Base-by-base conservation (phyloP, 108 stramenopile genomes). In the Licmophora abbreviata region DNA sequence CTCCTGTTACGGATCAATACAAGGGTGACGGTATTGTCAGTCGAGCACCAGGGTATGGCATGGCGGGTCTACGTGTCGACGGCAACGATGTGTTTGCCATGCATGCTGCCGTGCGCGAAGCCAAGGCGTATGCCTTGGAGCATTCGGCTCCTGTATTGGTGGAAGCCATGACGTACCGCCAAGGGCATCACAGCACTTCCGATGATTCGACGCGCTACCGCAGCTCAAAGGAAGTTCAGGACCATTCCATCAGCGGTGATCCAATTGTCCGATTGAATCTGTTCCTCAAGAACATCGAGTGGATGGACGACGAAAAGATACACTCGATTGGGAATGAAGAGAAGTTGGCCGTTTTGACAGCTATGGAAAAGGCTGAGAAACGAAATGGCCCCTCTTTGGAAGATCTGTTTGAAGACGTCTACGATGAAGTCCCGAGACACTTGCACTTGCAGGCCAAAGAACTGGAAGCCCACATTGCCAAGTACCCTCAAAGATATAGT, bases 111-210 rank as follows among this genome's bases (percentile, higher is more conserved):
- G 85, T 88, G 11, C 63, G 63, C 2, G 83, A 69, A 46, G 96
- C 96, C 4, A 68, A 89, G 14, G 59, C 64, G 28, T 71, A 80
- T 64, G 82, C 85, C 32, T 33, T 95, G 24, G 51, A 68, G 24
- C 51, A 91, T 33, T 65, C 59, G 31, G 61, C 71, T 8, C 98
- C 98, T 3, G 89, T 97, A 9, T 57, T 99, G 63, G 81, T 99
- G 59, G 98, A 99, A 64, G 88, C 91, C 22, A 99, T 99, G 95
- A 93, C 96, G 8, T 99, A 99, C 69, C 82, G 98, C 6, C 76
- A 85, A 47, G 95, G 95, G 9, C 98, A 99, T 66, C 98, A 99
- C 65, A 88, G 85, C 29, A 99, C 98, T 3, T 89, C 86, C 6
- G 98, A 99, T 56, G 98, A 99, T 72, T 88, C 85, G 18, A 73